Evolutionary conservation across 2,329 filamentous ascomycete species (phyloP), one percentile per base, ranked within the genome.

Genomic region (Hypomyces perniciosus): DNA sequence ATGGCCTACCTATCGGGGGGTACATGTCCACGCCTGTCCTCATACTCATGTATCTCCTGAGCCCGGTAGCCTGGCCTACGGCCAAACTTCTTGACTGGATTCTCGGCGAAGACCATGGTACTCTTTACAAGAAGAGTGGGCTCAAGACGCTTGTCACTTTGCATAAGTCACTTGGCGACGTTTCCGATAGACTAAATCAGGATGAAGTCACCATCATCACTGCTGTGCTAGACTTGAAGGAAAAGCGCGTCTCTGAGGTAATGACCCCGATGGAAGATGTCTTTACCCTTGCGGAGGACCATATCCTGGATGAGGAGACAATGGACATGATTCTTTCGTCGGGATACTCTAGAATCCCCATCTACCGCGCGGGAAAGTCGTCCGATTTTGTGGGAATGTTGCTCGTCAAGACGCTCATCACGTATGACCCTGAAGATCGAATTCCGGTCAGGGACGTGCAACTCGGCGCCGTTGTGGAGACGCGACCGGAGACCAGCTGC

Each of bases 201-300:
- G 93, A 99, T 64, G 93, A 99, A 69, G 93, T 99, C 58, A 97
- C 93, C 54, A 99, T 99, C 67, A 99, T 99, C 69, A 96, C 89
- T 58, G 92, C 93, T 35, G 93, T 97, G 10, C 74, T 99, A 51
- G 93, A 99, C 65, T 76, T 99, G 58, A 99, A 97, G 73, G 91
- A 93, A 59, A 99, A 99, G 73, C 79, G 92, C 0, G 91, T 99
- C 6, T 90, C 89, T 41, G 87, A 83, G 63, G 96, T 99, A 65
- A 99, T 99, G 93, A 99, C 95, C 0, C 93, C 93, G 1, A 97
- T 99, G 88, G 84, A 89, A 42, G 91, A 99, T 65, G 93, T 97
- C 44, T 99, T 95, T 65, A 92, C 88, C 54, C 89, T 99, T 82
- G 90, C 90, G n/a, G 88, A 92, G 46, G 91, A 99, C 62, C 93